Evolutionary conservation across 345 rosid species (phyloP).

Genomic region (Eucalyptus melliodora): DNA sequence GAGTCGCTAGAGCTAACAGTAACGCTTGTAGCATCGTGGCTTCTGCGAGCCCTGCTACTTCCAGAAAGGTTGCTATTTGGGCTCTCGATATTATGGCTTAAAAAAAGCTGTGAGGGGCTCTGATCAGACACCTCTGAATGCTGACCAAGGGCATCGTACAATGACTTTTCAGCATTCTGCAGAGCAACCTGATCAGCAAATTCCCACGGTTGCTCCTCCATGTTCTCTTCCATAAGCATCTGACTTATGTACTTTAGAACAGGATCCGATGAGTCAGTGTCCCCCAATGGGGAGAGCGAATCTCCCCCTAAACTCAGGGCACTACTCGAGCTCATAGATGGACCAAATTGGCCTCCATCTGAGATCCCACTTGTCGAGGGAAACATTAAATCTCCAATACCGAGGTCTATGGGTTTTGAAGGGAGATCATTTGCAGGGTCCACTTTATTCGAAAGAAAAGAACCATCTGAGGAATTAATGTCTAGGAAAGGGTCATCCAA

Average conservation of each 20-base stretch:
- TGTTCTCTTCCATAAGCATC: constrained; percentile 70
- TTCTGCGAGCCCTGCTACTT: not conserved
- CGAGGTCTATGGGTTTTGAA: not conserved
- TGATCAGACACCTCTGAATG: constrained; percentile 1
- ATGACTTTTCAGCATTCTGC: constrained; percentile 54
- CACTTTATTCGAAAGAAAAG: not conserved
- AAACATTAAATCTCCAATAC: not conserved
- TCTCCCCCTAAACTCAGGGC: not conserved
- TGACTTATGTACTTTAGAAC: constrained; percentile 54
- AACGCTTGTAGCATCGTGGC: not conserved
- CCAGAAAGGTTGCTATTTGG: not conserved
- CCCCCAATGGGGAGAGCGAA: constrained; percentile 16
- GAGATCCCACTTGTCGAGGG: not conserved
- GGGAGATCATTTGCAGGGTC: not conserved
- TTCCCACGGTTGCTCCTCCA: constrained; percentile 41
- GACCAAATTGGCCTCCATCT: not conserved
- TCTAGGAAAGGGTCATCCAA: not conserved
- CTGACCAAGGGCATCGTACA: constrained; percentile 39
- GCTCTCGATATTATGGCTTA: not conserved
- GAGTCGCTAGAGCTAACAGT: not conserved
- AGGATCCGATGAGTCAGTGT: constrained; percentile 30
- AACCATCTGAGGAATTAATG: not conserved
- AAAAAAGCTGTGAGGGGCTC: not conserved
- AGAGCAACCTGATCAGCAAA: constrained; percentile 42
- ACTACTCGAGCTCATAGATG: not conserved